These are phyloP conservation scores for Moniliophthora roreri DNA, from an alignment of 1,284 basidiomycete species.

Conservation along the genomic window DNA sequence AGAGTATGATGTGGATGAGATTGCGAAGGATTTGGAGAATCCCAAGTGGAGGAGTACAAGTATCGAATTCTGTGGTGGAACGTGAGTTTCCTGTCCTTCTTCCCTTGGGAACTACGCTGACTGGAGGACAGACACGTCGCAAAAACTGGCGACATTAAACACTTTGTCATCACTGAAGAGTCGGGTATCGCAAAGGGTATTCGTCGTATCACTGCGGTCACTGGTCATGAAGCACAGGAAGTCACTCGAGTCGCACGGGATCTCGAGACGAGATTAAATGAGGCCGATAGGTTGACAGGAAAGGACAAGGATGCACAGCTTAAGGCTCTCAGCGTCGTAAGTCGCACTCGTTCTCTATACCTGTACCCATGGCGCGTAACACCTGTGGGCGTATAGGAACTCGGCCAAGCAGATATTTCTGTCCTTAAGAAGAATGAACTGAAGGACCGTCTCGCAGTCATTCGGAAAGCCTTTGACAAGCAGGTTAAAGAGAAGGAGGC, in stretches of 20 bases:
- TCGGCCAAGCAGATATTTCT: constrained; percentile 90
- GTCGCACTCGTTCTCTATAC: constrained; percentile 26
- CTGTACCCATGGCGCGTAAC: neutral
- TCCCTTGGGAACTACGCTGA: constrained; percentile 8
- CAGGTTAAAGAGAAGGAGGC: constrained; percentile 82
- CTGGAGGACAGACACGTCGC: constrained; percentile 78
- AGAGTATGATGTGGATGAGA: constrained; percentile 86
- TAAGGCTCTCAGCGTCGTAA: constrained; percentile 78
- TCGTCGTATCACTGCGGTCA: constrained; percentile 91
- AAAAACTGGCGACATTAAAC: constrained; percentile 95
- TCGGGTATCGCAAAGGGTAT: constrained; percentile 98
- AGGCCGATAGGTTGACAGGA: constrained; percentile 64
- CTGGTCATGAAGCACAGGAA: constrained; percentile 89
- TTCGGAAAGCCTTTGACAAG: constrained; percentile 87
- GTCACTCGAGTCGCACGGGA: constrained; percentile 74
- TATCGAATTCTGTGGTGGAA: constrained; percentile 98
- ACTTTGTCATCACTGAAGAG: constrained; percentile 94
- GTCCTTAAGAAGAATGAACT: constrained; percentile 82
- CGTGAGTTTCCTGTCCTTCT: constrained; percentile 52
- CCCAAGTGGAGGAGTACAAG: constrained; percentile 89
- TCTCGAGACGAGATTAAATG: constrained; percentile 65
- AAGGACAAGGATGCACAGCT: constrained; percentile 85
- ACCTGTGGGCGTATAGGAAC: no score
- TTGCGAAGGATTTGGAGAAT: constrained; percentile 83
- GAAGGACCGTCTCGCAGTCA: constrained; percentile 69